These are phyloP conservation scores for Endocarpon pusillum DNA, from an alignment of 495 filamentous ascomycete genomes.

Conservation along the genomic window DNA sequence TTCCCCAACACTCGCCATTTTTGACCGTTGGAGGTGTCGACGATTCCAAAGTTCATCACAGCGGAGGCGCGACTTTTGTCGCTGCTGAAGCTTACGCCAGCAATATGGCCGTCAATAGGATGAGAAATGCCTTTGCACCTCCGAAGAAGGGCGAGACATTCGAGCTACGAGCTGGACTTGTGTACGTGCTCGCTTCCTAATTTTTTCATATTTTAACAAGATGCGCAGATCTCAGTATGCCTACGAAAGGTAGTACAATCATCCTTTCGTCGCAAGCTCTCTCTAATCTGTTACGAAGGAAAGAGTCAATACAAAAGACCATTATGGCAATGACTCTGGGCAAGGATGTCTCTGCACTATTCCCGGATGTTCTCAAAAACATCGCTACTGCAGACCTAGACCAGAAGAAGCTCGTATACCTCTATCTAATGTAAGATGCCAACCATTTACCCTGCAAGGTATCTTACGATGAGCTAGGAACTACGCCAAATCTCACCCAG, in stretches of 20 bases:
- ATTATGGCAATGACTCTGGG: slow-evolving; percentile 99
- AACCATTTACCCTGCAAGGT: neutral
- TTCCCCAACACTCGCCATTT: no score
- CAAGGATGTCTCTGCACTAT: slow-evolving; percentile 94
- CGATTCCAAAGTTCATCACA: slow-evolving; percentile 7
- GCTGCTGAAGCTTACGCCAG: slow-evolving; percentile 24
- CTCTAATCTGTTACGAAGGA: slow-evolving; percentile 35
- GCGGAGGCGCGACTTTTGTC: slow-evolving; percentile 32
- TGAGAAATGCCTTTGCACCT: slow-evolving; percentile 79
- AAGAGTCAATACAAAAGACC: slow-evolving; percentile 97
- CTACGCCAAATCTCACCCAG: slow-evolving; percentile 98
- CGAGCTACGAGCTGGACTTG: slow-evolving; percentile 88
- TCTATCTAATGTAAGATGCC: slow-evolving; percentile 76
- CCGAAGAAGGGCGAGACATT: slow-evolving; percentile 97
- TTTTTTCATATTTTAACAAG: slow-evolving; percentile 3
- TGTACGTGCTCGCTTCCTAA: slow-evolving; percentile 29
- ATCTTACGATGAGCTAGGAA: slow-evolving; percentile 43
- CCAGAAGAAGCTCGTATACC: slow-evolving; percentile 98
- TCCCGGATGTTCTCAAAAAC: slow-evolving; percentile 97
- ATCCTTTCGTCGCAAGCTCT: neutral
- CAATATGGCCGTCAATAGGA: slow-evolving; percentile 85
- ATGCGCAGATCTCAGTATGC: slow-evolving; percentile 76
- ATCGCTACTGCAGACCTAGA: slow-evolving; percentile 90
- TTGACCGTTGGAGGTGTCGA: no score
- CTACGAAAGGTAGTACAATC: slow-evolving; percentile 55